These are phyloP conservation scores for Yarrowia keelungensis DNA, from an alignment of 805 yeast species.

Conservation along the genomic window DNA sequence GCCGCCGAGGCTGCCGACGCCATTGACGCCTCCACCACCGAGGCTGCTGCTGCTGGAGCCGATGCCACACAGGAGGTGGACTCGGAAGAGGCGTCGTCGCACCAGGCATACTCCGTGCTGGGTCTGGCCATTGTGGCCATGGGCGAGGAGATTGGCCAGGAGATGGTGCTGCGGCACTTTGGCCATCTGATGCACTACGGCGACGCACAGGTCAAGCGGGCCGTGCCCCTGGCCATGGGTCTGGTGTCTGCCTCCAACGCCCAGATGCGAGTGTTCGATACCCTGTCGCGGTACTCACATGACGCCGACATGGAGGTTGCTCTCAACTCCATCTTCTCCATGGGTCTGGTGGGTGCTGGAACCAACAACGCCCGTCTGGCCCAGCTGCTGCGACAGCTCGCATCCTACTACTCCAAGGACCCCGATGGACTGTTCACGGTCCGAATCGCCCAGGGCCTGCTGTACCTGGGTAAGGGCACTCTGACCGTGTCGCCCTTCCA, in stretches of 20 bases:
- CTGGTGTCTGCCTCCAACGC: constrained; percentile 92
- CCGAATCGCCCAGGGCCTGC: constrained; percentile 91
- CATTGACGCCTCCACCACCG: constrained; percentile 41
- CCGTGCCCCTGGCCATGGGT: constrained; percentile 99
- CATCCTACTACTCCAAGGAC: constrained; percentile 89
- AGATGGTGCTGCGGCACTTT: constrained; percentile 95
- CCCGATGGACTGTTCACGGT: constrained; percentile 91
- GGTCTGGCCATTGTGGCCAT: constrained; percentile 94
- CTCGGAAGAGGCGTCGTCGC: constrained; percentile 45
- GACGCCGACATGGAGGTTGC: constrained; percentile 95
- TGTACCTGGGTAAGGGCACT: constrained; percentile 97
- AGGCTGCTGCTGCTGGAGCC: constrained; percentile 45
- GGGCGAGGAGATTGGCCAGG: constrained; percentile 98
- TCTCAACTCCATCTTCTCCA: constrained; percentile 89
- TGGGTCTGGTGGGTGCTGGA: constrained; percentile 99
- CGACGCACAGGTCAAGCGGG: constrained; percentile 84
- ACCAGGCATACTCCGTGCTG: constrained; percentile 87
- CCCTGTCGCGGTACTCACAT: constrained; percentile 93
- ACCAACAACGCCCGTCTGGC: constrained; percentile 98
- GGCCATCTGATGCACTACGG: constrained; percentile 99
- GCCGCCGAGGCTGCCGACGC: constrained; percentile 44
- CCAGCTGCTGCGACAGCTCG: constrained; percentile 91
- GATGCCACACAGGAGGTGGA: constrained; percentile 44
- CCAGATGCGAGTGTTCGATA: constrained; percentile 95
- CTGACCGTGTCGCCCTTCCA: constrained; percentile 87